Conservation (phyloP, 1,284 basidiomycete genomes). For the Fistulina hepatica region DNA sequence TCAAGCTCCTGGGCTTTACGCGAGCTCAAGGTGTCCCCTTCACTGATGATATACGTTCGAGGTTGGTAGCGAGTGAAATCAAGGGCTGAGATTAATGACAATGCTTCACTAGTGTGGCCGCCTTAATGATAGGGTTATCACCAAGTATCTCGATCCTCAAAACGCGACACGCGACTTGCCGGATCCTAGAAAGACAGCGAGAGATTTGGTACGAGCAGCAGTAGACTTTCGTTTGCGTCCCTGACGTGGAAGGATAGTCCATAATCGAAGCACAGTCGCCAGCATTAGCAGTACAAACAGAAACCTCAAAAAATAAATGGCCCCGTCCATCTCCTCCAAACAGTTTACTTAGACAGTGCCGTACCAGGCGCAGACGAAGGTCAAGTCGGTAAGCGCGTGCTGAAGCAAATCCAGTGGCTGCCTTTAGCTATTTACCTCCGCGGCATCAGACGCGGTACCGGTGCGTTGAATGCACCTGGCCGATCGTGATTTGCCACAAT, state of each 20-base stretch:
- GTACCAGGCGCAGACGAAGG: too few species aligned
- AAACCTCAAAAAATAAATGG: neutral
- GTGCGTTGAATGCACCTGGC: too few species aligned
- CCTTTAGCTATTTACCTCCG: too few species aligned
- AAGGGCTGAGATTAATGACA: conserved; percentile 66
- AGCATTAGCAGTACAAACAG: conserved; percentile 8
- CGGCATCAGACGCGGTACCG: too few species aligned
- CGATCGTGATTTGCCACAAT: too few species aligned
- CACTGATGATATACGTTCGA: conserved; percentile 74
- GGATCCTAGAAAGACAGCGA: conserved; percentile 57
- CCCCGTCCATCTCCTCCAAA: too few species aligned
- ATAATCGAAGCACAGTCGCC: conserved; percentile 2
- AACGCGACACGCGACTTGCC: conserved; percentile 24
- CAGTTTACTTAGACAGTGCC: too few species aligned
- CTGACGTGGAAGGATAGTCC: conserved; percentile 1
- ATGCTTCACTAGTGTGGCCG: conserved; percentile 88
- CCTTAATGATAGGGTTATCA: conserved; percentile 37
- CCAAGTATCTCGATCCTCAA: conserved; percentile 2
- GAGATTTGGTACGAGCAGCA: conserved; percentile 16
- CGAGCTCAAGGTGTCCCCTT: conserved; percentile 73
- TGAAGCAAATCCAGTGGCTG: too few species aligned
- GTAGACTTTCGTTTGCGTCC: neutral
- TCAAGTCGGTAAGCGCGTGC: too few species aligned
- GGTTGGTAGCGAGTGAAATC: conserved; percentile 69
- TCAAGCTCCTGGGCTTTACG: conserved; percentile 68